Base-by-base conservation (phyloP, 2,329 filamentous ascomycete genomes). In the Colletotrichum chlorophyti region DNA sequence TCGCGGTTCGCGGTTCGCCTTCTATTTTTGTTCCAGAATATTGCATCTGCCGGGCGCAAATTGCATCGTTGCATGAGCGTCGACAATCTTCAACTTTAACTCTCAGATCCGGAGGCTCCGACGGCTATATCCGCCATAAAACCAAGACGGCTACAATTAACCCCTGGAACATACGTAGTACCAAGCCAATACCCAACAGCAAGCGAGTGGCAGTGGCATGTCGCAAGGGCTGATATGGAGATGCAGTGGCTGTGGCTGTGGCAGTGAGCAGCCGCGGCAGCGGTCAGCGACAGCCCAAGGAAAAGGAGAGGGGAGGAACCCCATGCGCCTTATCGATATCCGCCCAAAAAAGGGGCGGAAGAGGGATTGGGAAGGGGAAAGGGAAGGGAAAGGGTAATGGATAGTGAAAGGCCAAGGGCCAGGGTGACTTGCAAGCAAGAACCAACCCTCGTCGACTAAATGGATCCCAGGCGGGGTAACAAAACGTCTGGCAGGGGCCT, bases 11-110 rank as follows among this genome's bases (percentile, higher is more conserved):
- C 27, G 37, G 37, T 47, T 54, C 24, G 26, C 34, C 37, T 38
- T 51, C 55, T 59, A 59, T 59, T 59, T 59, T 59, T 59, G 43
- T 49, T 31, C 49, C 34, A 53, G 43, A 54, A 15, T 6, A 59
- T 45, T 21, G 31, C 37, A 40, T 49, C 38, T 40, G 31, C 40
- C 55, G 37, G 15, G 10, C 27, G 37, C 42, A 37, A 49, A 32
- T 43, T 48, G 21, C 31, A 15, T 24, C 19, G 42, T 38, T 23
- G 23, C 31, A 38, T 32, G 24, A 31, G 35, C 23, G 32, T 46
- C 43, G 35, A 24, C 37, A 53, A 38, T 49, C 23, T 15, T 48
- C 45, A 32, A n/a, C n/a, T n/a, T n/a, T n/a, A n/a, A n/a, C n/a
- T 48, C 45, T 5, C 14, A 37, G 23, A 31, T 59, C n/a, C 55